Percentiles rank a stretch among this genome's conserved stretches.
Evolutionary conservation across 352 stramenopile species (phyloP).

Genomic region (Phytophthora brassicae): DNA sequence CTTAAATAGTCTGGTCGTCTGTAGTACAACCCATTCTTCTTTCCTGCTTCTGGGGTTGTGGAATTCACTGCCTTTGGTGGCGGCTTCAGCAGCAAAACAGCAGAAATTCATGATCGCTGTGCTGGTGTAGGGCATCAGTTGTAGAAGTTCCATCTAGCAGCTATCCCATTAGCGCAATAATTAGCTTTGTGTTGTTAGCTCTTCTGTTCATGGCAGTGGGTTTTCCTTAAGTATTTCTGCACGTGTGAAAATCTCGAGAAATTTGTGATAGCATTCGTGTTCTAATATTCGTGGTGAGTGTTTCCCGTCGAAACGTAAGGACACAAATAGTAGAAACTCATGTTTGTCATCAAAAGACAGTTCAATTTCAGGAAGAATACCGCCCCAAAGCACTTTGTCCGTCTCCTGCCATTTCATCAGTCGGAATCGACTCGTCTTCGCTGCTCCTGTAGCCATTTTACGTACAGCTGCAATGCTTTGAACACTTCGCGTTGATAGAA

Average conservation of each 20-base stretch:
- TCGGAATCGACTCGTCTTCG: constrained; percentile 82
- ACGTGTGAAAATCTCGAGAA: constrained; percentile 48
- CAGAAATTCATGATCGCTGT: too few species aligned
- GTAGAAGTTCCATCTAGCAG: not conserved
- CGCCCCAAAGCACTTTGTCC: constrained; percentile 83
- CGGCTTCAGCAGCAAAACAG: too few species aligned
- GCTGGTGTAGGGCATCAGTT: too few species aligned
- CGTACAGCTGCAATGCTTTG: constrained; percentile 30
- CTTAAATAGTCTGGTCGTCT: constrained; percentile 31
- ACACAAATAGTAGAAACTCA: constrained; percentile 59
- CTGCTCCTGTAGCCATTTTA: constrained; percentile 17
- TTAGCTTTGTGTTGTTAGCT: not conserved
- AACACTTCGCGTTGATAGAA: constrained; percentile 32
- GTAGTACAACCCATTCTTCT: constrained; percentile 4
- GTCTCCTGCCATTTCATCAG: constrained; percentile 90
- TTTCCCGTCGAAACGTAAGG: constrained; percentile 55
- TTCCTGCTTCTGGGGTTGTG: not conserved
- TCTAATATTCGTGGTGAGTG: constrained; percentile 35
- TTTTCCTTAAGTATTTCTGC: constrained; percentile 30
- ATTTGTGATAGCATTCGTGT: constrained; percentile 43
- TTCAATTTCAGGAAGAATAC: constrained; percentile 78
- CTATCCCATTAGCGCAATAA: not conserved
- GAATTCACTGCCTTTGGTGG: not conserved
- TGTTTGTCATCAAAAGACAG: constrained; percentile 66
- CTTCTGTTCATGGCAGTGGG: constrained; percentile 7